phyloP scores from a whole-genome alignment of 2,329 filamentous ascomycete genomes.

The Sporothrix variecibatus region DNA sequence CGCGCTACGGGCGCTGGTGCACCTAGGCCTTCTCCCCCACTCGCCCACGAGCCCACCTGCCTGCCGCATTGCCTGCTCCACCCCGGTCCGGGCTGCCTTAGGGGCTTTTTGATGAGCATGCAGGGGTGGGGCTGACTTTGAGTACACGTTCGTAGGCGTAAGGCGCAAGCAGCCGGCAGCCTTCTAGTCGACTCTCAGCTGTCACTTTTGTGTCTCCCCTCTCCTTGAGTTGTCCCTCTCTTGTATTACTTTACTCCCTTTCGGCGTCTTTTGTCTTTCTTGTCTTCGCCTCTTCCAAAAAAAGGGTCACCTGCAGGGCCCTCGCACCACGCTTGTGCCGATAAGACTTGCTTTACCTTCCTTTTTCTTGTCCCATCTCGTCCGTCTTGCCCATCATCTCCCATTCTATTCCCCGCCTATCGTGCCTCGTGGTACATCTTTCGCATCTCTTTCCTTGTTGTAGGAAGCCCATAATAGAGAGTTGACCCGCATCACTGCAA shows the following conservation, averaged over 20 bases:
- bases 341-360: not conserved
- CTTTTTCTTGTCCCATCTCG: not conserved
- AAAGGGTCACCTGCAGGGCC: constrained; percentile 23
- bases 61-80: not conserved
- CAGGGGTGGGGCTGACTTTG: constrained; percentile 16
- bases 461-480: not conserved
- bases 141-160: not conserved
- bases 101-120: not conserved
- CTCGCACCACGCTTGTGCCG: not conserved
- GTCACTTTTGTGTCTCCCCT: no score
- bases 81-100: constrained; percentile 6
- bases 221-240: not conserved
- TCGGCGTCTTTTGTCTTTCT: not conserved
- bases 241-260: not conserved
- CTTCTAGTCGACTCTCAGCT: no score
- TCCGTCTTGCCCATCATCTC: not conserved
- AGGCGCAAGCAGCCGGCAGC: not conserved
- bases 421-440: not conserved
- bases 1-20: constrained; percentile 11
- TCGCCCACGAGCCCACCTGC: not conserved
- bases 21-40: not conserved
- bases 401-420: not conserved
- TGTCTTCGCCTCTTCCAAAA: not conserved
- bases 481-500: not conserved
- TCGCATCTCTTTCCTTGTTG: not conserved